A percentile compares a stretch with the other conserved stretches of the same genome.
Conservation (phyloP, 495 filamentous ascomycete species). For the Paragyromitra xinjiangensis region DNA sequence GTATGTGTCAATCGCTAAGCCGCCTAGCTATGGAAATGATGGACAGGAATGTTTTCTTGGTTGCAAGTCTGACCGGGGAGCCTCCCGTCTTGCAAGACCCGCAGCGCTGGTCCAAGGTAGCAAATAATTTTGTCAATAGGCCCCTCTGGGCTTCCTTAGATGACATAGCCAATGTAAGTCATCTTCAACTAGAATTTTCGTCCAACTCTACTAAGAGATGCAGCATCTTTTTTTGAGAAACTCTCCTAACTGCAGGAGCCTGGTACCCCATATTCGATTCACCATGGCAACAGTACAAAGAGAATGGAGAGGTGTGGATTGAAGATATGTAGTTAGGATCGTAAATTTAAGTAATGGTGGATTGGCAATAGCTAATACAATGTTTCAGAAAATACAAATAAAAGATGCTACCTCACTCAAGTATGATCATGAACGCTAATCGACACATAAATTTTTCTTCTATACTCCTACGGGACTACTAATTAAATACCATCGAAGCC, state of each 20-base stretch:
- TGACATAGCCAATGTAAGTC: slow-evolving; percentile 14
- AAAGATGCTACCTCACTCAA: too few species aligned
- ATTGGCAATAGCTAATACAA: too few species aligned
- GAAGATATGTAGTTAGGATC: background rate
- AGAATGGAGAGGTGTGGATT: slow-evolving; percentile 5
- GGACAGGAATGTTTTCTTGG: slow-evolving; percentile 18
- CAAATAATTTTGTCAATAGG: slow-evolving; percentile 11
- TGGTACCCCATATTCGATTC: slow-evolving; percentile 17
- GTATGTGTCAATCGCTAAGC: background rate
- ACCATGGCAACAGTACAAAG: slow-evolving; percentile 10
- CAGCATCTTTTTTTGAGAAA: slow-evolving; percentile 7
- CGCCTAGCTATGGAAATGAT: slow-evolving; percentile 24
- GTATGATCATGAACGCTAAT: too few species aligned
- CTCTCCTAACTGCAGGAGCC: background rate
- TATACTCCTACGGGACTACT: too few species aligned
- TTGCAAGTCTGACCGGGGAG: background rate
- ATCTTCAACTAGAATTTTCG: background rate
- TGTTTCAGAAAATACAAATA: too few species aligned
- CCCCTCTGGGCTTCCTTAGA: background rate
- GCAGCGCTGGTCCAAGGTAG: background rate
- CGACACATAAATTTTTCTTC: too few species aligned
- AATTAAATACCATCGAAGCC: too few species aligned
- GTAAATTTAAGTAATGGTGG: too few species aligned
- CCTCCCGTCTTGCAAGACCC: slow-evolving; percentile 4
- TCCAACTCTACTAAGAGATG: background rate